Conservation (phyloP, 2,329 filamentous ascomycete species). For the Sarocladium brachiariae region DNA sequence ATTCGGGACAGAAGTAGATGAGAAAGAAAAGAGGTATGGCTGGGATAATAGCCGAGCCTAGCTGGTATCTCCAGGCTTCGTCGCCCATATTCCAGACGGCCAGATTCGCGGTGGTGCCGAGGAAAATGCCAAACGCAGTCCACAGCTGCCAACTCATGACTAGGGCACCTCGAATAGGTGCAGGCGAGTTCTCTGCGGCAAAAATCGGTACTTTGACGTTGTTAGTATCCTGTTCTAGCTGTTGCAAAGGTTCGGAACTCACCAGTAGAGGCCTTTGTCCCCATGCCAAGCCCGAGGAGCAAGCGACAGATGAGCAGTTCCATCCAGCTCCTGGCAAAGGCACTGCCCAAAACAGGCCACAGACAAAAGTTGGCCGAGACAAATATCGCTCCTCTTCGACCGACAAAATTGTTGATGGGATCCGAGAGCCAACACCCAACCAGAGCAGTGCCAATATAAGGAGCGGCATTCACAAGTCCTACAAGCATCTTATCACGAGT, state of each 20-base stretch:
- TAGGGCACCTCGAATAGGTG: conserved; percentile 63
- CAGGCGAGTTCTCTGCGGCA: conserved; percentile 66
- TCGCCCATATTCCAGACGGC: conserved; percentile 28
- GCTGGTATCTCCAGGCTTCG: conserved; percentile 53
- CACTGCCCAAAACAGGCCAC: conserved; percentile 62
- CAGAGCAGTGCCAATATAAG: conserved; percentile 41
- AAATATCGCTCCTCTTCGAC: conserved; percentile 55
- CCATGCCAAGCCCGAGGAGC: conserved; percentile 70
- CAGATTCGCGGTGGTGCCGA: conserved; percentile 56
- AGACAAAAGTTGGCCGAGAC: conserved; percentile 67
- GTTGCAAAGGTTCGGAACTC: conserved; percentile 14
- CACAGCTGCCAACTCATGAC: conserved; percentile 79
- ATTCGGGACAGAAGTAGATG: conserved; percentile 62
- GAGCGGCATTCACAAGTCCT: conserved; percentile 59
- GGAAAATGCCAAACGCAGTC: conserved; percentile 55
- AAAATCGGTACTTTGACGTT: conserved; percentile 61
- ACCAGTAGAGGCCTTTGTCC: conserved; percentile 60
- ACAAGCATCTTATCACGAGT: conserved; percentile 43
- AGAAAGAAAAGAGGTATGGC: conserved; percentile 48
- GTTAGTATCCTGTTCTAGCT: conserved; percentile 12
- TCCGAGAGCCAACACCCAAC: conserved; percentile 62
- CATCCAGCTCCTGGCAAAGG: conserved; percentile 64
- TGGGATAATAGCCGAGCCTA: conserved; percentile 58
- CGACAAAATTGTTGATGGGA: conserved; percentile 43
- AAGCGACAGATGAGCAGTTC: conserved; percentile 66